These are phyloP conservation scores for Lepidium didymum DNA, from an alignment of 345 rosid species.

Conservation along the genomic window DNA sequence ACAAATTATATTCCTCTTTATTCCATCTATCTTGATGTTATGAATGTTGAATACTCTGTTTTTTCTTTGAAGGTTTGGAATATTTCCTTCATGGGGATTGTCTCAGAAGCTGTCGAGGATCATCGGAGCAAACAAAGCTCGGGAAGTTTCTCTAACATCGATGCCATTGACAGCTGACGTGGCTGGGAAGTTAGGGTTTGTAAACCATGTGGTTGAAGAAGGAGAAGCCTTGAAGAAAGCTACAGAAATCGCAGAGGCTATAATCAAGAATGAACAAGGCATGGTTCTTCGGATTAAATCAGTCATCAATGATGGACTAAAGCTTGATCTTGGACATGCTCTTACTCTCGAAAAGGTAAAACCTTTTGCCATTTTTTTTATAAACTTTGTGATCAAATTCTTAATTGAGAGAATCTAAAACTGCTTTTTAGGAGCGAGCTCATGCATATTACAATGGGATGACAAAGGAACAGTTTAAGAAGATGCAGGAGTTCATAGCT, in stretches of 20 bases:
- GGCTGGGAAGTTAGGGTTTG: slow-evolving; percentile 79
- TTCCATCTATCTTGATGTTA: not conserved
- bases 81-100: slow-evolving; percentile 96
- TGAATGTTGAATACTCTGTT: not conserved
- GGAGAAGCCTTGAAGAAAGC: slow-evolving; percentile 59
- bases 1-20: not conserved
- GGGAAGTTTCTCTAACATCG: slow-evolving; percentile 66
- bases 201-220: slow-evolving; percentile 77
- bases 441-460: slow-evolving; percentile 68
- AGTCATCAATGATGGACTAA: slow-evolving; percentile 71
- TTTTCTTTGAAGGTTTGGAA: slow-evolving; percentile 55
- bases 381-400: not conserved
- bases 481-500: slow-evolving; percentile 90
- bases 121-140: slow-evolving; percentile 75
- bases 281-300: slow-evolving; percentile 71
- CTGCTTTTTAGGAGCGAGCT: slow-evolving; percentile 56
- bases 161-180: slow-evolving; percentile 69
- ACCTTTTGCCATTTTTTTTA: not conserved
- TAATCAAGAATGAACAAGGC: slow-evolving; percentile 61
- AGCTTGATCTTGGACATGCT: slow-evolving; percentile 65
- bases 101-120: slow-evolving; percentile 85
- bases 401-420: not conserved
- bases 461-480: slow-evolving; percentile 87
- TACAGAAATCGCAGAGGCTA: slow-evolving; percentile 55
- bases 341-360: slow-evolving; percentile 80